Percentiles rank a stretch among this genome's conserved stretches.
Evolutionary conservation across 768 basidiomycete species (phyloP).

Genomic region (Dentipellis sp.): DNA sequence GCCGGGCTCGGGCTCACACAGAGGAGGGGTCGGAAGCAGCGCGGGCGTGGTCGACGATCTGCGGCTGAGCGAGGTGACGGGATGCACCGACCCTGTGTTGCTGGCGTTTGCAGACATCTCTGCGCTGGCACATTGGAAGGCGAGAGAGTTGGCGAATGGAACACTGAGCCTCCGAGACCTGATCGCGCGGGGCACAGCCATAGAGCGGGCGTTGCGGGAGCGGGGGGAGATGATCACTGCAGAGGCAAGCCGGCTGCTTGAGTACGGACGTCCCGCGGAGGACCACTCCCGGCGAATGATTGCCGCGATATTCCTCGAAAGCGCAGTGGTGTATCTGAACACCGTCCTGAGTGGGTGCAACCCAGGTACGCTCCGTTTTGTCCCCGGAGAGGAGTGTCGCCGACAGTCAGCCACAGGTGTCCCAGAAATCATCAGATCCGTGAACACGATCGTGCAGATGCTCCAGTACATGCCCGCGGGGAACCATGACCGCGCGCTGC

Average conservation of each 20-base stretch:
- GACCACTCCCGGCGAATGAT: constrained; percentile 11
- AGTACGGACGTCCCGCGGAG: constrained; percentile 1
- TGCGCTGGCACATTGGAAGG: constrained; percentile 70
- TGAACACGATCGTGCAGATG: constrained; percentile 10
- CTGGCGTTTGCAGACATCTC: constrained; percentile 69
- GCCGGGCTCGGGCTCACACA: constrained; percentile 16
- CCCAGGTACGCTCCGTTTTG: constrained; percentile 9
- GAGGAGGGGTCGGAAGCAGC: not conserved
- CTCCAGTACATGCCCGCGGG: constrained; percentile 9
- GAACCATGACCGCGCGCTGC: constrained; percentile 10
- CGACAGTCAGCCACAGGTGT: constrained; percentile 11
- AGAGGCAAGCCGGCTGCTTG: not conserved
- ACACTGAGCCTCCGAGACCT: constrained; percentile 68
- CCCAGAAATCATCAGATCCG: constrained; percentile 11
- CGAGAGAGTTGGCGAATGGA: constrained; percentile 49
- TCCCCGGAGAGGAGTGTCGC: not conserved
- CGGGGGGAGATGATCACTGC: constrained; percentile 24
- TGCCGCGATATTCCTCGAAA: constrained; percentile 12
- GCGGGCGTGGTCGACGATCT: constrained; percentile 25
- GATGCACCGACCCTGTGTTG: constrained; percentile 73
- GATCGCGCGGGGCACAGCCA: constrained; percentile 58
- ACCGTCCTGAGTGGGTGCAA: constrained; percentile 13
- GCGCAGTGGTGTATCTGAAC: constrained; percentile 13
- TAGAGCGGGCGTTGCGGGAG: constrained; percentile 57
- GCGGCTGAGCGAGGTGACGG: constrained; percentile 60